Conservation (phyloP, 2,329 filamentous ascomycete species). For the Penicillium sp. region DNA sequence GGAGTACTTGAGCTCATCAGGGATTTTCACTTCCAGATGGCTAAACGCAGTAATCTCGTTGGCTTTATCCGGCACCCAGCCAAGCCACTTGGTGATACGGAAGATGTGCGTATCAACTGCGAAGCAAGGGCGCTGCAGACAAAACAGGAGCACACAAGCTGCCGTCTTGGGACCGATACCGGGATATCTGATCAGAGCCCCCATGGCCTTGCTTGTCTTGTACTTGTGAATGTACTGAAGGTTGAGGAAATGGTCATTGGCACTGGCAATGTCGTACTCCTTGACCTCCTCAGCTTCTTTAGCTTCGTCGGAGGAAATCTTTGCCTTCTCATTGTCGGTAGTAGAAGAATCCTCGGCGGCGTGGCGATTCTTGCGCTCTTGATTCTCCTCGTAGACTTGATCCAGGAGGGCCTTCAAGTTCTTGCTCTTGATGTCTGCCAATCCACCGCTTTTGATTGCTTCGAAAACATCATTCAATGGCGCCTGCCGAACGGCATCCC, state of each 20-base stretch:
- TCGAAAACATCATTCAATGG: constrained; percentile 66
- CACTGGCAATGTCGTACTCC: constrained; percentile 62
- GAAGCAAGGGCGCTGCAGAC: constrained; percentile 67
- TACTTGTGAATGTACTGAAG: constrained; percentile 66
- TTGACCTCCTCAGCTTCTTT: constrained; percentile 57
- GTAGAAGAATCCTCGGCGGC: constrained; percentile 50
- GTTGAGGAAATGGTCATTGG: constrained; percentile 66
- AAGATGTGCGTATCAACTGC: constrained; percentile 73
- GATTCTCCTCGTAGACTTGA: constrained; percentile 72
- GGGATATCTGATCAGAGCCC: constrained; percentile 63
- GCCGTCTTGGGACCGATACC: constrained; percentile 72
- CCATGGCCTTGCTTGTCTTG: constrained; percentile 62
- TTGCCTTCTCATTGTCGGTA: constrained; percentile 38
- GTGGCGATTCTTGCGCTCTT: constrained; percentile 60
- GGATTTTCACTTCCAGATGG: constrained; percentile 66
- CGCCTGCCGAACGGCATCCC: constrained; percentile 71
- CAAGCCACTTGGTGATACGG: constrained; percentile 65
- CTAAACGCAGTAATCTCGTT: constrained; percentile 60
- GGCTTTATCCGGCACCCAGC: constrained; percentile 62
- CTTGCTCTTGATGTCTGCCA: constrained; percentile 72
- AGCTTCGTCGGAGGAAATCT: constrained; percentile 30
- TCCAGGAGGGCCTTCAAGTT: constrained; percentile 77
- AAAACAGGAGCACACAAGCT: constrained; percentile 69
- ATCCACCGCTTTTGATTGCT: constrained; percentile 73
- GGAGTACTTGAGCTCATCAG: constrained; percentile 67